Conservation (phyloP, 345 rosid species). For the Psidium guajava region DNA sequence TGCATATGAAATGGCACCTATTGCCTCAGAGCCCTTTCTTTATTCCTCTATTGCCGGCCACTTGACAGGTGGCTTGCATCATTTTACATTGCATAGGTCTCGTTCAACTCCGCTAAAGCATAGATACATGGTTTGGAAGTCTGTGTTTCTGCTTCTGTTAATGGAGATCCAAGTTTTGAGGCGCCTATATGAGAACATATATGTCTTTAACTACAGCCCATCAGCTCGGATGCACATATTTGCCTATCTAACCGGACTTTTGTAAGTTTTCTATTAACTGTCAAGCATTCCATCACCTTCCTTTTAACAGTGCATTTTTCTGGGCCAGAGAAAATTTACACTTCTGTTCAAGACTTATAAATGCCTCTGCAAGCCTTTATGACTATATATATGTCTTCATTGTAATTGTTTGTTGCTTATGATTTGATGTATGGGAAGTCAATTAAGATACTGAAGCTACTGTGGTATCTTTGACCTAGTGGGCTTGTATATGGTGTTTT, state of each 20-base stretch:
- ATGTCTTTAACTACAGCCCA: slow-evolving; percentile 51
- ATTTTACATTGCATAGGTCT: slow-evolving; percentile 29
- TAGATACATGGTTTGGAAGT: slow-evolving; percentile 33
- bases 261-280: slow-evolving; percentile 34
- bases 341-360: not conserved
- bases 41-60: slow-evolving; percentile 25
- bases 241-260: slow-evolving; percentile 44
- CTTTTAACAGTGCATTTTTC: not conserved
- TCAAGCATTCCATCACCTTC: not conserved
- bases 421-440: not conserved
- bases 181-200: slow-evolving; percentile 52
- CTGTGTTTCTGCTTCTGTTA: slow-evolving; percentile 49
- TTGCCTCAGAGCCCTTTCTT: slow-evolving; percentile 24
- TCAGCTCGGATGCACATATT: slow-evolving; percentile 54
- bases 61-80: slow-evolving; percentile 40
- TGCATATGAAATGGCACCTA: slow-evolving; percentile 31
- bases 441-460: not conserved
- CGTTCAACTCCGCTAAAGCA: slow-evolving; percentile 24
- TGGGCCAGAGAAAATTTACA: not conserved
- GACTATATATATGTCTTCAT: not conserved
- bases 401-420: not conserved
- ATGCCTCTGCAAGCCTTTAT: not conserved
- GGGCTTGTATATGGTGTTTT: not conserved
- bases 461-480: not conserved
- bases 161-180: slow-evolving; percentile 65